Conservation (phyloP, 2,329 filamentous ascomycete genomes). For the Aspergillus sp. region DNA sequence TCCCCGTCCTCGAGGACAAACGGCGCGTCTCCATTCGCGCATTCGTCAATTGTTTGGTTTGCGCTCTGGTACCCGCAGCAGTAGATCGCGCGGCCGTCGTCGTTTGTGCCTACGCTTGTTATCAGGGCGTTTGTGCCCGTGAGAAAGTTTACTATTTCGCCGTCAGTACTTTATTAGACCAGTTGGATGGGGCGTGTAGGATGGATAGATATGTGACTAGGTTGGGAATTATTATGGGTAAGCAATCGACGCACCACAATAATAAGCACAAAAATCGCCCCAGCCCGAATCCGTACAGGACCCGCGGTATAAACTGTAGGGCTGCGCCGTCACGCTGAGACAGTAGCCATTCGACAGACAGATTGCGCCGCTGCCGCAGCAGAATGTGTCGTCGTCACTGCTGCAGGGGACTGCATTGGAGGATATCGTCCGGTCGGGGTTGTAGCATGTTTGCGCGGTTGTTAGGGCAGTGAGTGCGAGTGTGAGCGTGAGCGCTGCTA, state of each 20-base stretch:
- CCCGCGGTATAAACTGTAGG: conserved; percentile 1
- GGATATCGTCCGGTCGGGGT: conserved; percentile 7
- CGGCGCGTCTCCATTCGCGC: conserved; percentile 3
- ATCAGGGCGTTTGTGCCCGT: conserved; percentile 7
- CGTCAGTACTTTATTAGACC: background rate
- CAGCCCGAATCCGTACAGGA: conserved; percentile 9
- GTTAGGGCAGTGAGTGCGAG: background rate
- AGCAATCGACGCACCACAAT: background rate
- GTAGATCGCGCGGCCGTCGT: conserved; percentile 4
- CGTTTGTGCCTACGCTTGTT: background rate
- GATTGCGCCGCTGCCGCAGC: conserved; percentile 8
- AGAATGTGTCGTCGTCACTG: background rate
- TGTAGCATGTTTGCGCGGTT: conserved; percentile 12
- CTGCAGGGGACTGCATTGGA: conserved; percentile 1
- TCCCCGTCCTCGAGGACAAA: conserved; percentile 5
- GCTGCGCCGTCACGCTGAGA: conserved; percentile 1
- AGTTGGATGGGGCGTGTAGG: too few species aligned
- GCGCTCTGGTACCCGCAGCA: conserved; percentile 10
- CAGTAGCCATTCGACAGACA: conserved; percentile 13
- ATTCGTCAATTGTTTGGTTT: background rate
- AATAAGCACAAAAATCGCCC: conserved; percentile 5
- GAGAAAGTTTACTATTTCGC: background rate
- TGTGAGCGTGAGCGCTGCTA: background rate
- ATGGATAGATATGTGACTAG: background rate
- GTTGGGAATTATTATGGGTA: background rate